Percentiles rank a stretch among this genome's conserved stretches.
These are phyloP conservation scores for Calocera cornea DNA, from an alignment of 768 basidiomycete species.

Conservation along the genomic window DNA sequence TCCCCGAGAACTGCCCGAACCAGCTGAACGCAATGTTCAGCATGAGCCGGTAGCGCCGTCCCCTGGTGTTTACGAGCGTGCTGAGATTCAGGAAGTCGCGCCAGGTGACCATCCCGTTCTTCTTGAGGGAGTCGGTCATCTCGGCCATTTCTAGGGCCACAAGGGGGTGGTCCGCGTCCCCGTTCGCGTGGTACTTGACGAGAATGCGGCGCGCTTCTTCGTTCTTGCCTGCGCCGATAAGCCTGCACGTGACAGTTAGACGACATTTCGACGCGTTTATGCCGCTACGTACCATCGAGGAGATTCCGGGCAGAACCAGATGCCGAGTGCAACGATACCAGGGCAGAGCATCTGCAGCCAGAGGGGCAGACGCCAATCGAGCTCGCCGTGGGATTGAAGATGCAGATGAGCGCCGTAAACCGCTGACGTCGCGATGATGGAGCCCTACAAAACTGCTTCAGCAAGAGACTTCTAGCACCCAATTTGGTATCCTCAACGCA, in stretches of 20 bases:
- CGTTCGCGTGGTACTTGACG: conserved; percentile 47
- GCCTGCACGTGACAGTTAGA: conserved; percentile 22
- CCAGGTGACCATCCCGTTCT: conserved; percentile 37
- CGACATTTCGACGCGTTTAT: too few species aligned
- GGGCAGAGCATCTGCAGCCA: conserved; percentile 4
- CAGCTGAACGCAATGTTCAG: conserved; percentile 20
- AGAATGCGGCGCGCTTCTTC: conserved; percentile 38
- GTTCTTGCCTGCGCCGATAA: conserved; percentile 41
- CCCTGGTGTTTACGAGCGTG: conserved; percentile 33
- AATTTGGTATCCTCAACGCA: not conserved
- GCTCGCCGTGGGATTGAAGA: not conserved
- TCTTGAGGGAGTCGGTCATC: not conserved
- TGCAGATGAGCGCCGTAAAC: conserved; percentile 2
- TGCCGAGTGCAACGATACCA: not conserved
- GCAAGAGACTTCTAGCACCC: not conserved
- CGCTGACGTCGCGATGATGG: not conserved
- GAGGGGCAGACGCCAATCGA: not conserved
- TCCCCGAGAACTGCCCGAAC: conserved; percentile 6
- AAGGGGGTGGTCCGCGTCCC: conserved; percentile 14
- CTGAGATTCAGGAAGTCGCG: not conserved
- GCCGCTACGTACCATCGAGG: conserved; percentile 2
- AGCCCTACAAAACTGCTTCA: not conserved
- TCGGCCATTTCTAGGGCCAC: not conserved
- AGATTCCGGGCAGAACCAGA: not conserved
- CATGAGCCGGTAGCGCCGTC: conserved; percentile 40